These are phyloP conservation scores for Colletotrichum brevisporum DNA, from an alignment of 2,329 filamentous ascomycete species.

Conservation along the genomic window DNA sequence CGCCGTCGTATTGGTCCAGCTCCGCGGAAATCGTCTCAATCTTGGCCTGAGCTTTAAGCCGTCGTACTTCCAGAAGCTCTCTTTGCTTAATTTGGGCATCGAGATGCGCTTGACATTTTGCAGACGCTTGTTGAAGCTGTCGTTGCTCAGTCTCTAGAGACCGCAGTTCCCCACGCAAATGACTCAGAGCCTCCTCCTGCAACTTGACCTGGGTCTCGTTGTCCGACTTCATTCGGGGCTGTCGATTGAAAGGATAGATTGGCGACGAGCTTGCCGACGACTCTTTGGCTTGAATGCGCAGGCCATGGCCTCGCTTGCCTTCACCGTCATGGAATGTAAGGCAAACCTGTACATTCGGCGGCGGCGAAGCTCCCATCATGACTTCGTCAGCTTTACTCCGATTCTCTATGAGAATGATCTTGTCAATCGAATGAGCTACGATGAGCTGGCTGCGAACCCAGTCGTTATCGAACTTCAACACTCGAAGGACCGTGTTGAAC, in stretches of 20 bases:
- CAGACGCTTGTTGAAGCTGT: conserved; percentile 61
- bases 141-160: conserved; percentile 65
- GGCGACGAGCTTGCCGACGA: conserved; percentile 53
- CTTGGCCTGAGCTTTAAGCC: conserved; percentile 73
- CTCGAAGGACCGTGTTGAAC: conserved; percentile 84
- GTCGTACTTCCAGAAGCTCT: conserved; percentile 62
- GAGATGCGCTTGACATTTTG: conserved; percentile 62
- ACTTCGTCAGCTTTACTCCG: conserved; percentile 76
- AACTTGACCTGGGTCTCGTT: conserved; percentile 74
- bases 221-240: conserved; percentile 85
- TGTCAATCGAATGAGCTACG: conserved; percentile 86
- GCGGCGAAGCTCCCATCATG: conserved; percentile 74
- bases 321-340: conserved; percentile 74
- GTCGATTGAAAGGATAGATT: conserved; percentile 62
- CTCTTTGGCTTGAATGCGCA: conserved; percentile 34
- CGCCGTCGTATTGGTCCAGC: conserved; percentile 76
- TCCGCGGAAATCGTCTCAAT: conserved; percentile 68
- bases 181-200: conserved; percentile 63
- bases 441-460: conserved; percentile 85
- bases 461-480: conserved; percentile 85
- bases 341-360: conserved; percentile 80
- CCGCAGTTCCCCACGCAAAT: conserved; percentile 68
- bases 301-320: conserved; percentile 52
- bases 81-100: conserved; percentile 57
- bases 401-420: conserved; percentile 82